Base-by-base conservation (phyloP, 805 yeast species). In the Candida verbasci region DNA sequence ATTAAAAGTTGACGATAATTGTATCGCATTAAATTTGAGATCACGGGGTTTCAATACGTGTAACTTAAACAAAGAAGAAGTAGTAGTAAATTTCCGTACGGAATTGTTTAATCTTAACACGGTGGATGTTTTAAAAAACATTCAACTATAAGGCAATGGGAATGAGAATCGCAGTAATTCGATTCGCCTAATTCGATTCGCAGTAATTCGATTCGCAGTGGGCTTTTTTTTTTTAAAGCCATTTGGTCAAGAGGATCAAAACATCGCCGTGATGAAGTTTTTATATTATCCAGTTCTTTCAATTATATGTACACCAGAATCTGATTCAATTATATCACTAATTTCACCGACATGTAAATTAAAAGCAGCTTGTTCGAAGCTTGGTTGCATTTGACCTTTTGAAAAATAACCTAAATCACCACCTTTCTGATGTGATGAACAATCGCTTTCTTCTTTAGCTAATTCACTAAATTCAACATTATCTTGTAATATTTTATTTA, bases 341-440 rank as follows among this genome's bases (percentile, higher is more conserved):
- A 84, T 58, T 54, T 89, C 93, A 15, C 96, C 96, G 15, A 87
- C 80, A 45, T 85, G 77, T 46, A 93, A 66, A 4, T 63, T 80
- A 56, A 84, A 91, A 1, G 96, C 81, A 2, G 93, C 95, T 41
- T 80, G 80, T 60, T 93, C 98, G 53, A 93, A 93, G 40, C 82
- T 65, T 24, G 96, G 96, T 60, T 93, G 97, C 98, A 93, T 93
- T 49, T 82, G 88, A 26, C 96, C 96, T 42, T 72, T 78, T 17
- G 84, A 86, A 54, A 93, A 93, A 53, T 65, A 78, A 0, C 98
- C 97, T 49, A 93, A 69, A 57, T 93, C 98, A 31, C 98, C 98
- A 15, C 88, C 87, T 52, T 85, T 80, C 31, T 82, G 68, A 50
- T 84, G 94, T 9, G 94, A 82, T 12, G 85, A 76, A 59, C 97